Base-by-base conservation (phyloP, 495 filamentous ascomycete genomes). In the Aspergillus egyptiacus region DNA sequence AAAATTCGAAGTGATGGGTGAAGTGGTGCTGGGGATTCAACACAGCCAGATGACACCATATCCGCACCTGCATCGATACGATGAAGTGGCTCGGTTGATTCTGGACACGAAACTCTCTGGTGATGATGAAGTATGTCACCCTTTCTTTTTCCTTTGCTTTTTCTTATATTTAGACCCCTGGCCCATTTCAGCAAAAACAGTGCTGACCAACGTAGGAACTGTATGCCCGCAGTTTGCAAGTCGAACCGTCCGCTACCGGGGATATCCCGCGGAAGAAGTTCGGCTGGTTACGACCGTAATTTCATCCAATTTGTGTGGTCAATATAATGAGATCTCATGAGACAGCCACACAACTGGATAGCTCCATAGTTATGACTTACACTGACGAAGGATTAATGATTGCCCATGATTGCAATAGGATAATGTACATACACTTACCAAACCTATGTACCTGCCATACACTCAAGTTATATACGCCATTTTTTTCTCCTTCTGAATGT, bases 1-100 rank as follows among this genome's bases (percentile, higher is more conserved):
- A 70, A 98, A 98, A 59, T 97, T 97, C 56, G 90, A 97, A 70
- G 85, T 98, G 15, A 84, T 97, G 70, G 89, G 89, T 4, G 91
- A 96, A 49, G 85, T 96, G 19, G 77, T 98, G 41, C 76, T 95
- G 43, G 85, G 86, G 4, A 85, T 98, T 30, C 89, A 95, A 73
- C 83, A 81, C 64, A 95, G 89, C 63, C 93, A 96, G 69, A 84
- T 83, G 27, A 83, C 79, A 33, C 85, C 91, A 13, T 96, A 96
- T 58, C 76, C 80, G 46, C 79, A 84, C 48, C 65, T 94, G 45
- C 66, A 71, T 24, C 75, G 71, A 53, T 83, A 82, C 53, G 84
- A 89, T 33, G 74, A 76, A 47, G 73, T 84, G 9, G 77, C 79
- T 54, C 78, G 82, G 52, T 61, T 95, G 58, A 78, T 96, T 25